Conservation (phyloP, 305 asterid species). For the Fraxinus nigra region DNA sequence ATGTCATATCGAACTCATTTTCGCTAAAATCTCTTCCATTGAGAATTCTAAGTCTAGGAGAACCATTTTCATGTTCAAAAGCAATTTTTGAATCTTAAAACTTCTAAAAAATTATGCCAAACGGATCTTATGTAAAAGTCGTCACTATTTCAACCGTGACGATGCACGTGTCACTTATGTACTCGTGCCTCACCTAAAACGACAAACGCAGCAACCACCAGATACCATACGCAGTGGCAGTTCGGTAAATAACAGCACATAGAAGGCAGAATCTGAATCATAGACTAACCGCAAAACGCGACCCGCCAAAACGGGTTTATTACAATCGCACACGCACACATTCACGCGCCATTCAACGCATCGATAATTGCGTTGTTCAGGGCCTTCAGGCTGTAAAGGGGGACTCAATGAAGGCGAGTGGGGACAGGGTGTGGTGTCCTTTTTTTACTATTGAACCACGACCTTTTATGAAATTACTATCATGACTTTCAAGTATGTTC, state of each 20-base stretch:
- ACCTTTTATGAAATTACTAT: slow-evolving; percentile 41
- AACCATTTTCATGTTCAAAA: background rate
- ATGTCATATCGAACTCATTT: background rate
- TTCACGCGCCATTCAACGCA: slow-evolving; percentile 41
- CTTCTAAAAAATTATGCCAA: background rate
- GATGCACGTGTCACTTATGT: background rate
- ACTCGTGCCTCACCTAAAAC: background rate
- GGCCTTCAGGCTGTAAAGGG: slow-evolving; percentile 22
- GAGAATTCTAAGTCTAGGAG: background rate
- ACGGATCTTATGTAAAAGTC: background rate
- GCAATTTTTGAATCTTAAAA: background rate
- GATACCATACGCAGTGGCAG: slow-evolving; percentile 27
- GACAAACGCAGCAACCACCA: slow-evolving; percentile 7
- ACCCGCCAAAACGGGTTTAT: slow-evolving; percentile 28
- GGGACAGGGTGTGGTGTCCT: slow-evolving; percentile 63
- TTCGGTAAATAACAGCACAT: slow-evolving; percentile 21
- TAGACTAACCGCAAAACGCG: slow-evolving; percentile 30
- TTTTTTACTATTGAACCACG: slow-evolving; percentile 30
- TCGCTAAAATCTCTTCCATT: background rate
- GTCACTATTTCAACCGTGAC: background rate
- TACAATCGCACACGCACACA: slow-evolving; percentile 18
- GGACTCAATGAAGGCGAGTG: slow-evolving; percentile 33
- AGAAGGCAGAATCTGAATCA: slow-evolving; percentile 7
- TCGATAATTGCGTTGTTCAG: slow-evolving; percentile 32
- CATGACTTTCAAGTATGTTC: slow-evolving; percentile 26